These are phyloP conservation scores for Somion occarium DNA, from an alignment of 1,284 basidiomycete genomes.

Conservation along the genomic window DNA sequence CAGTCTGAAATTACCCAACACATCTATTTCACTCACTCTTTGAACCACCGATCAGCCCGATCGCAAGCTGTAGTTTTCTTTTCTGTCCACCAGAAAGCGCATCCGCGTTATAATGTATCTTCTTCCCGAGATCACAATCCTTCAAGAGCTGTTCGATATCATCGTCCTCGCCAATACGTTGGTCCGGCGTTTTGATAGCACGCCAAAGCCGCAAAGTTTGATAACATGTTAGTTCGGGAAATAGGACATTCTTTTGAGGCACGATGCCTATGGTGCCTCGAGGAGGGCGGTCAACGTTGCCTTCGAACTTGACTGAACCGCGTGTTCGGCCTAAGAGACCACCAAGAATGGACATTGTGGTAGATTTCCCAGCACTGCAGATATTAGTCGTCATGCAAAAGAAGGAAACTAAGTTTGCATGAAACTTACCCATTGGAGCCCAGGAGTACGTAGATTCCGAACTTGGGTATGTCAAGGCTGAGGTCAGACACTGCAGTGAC, in stretches of 20 bases:
- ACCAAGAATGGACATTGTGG: constrained; percentile 62
- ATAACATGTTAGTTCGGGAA: constrained; percentile 70
- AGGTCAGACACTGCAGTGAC: constrained; percentile 63
- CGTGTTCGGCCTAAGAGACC: constrained; percentile 54
- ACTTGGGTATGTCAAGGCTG: constrained; percentile 60
- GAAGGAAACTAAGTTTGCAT: neutral
- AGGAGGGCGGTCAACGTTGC: constrained; percentile 43
- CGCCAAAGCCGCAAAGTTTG: constrained; percentile 74
- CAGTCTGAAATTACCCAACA: constrained; percentile 6
- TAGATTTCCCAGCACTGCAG: constrained; percentile 75
- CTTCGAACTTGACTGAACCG: constrained; percentile 62
- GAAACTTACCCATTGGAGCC: constrained; percentile 63
- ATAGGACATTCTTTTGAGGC: constrained; percentile 80
- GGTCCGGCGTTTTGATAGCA: constrained; percentile 54
- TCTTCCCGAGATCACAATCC: constrained; percentile 68
- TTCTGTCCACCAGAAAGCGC: constrained; percentile 79
- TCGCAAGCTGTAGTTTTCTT: constrained; percentile 75
- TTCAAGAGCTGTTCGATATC: constrained; percentile 59
- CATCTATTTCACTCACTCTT: constrained; percentile 37
- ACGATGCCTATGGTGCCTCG: constrained; percentile 71
- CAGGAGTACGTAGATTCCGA: constrained; percentile 70
- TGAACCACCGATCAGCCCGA: constrained; percentile 72
- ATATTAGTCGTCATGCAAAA: neutral
- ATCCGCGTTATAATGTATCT: constrained; percentile 60
- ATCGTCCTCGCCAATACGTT: constrained; percentile 37